phyloP scores from a whole-genome alignment of 768 basidiomycete species.

The Pisolithus orientalis region DNA sequence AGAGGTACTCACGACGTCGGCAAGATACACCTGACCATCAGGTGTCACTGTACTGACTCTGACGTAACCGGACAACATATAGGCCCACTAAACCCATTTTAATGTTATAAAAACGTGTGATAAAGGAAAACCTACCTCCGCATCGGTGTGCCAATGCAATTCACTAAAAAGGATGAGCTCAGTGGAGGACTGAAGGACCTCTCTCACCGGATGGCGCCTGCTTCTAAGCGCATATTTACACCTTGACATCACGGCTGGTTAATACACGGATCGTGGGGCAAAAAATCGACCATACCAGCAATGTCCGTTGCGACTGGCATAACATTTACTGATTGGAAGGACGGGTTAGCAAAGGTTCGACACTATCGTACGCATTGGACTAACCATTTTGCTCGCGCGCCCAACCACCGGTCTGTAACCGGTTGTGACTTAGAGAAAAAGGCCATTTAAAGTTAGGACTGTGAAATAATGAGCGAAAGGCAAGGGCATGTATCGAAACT shows the following conservation, averaged over 20 bases:
- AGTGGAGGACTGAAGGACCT: too few relatives aligned
- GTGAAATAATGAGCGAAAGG: neutral
- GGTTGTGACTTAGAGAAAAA: constrained; percentile 54
- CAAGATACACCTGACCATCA: constrained; percentile 46
- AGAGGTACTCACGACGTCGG: constrained; percentile 39
- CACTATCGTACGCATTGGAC: constrained; percentile 5
- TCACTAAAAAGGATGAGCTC: constrained; percentile 20
- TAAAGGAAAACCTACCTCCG: constrained; percentile 16
- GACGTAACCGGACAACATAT: constrained; percentile 42
- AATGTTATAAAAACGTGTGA: neutral
- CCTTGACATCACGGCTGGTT: neutral
- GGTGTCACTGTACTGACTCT: constrained; percentile 47
- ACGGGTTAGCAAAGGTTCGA: neutral
- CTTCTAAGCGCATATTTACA: constrained; percentile 37
- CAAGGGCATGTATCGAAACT: neutral
- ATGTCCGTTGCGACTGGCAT: constrained; percentile 36
- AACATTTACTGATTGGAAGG: constrained; percentile 23
- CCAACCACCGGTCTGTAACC: constrained; percentile 60
- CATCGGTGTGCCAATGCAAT: constrained; percentile 39
- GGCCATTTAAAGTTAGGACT: constrained; percentile 57
- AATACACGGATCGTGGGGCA: too few relatives aligned
- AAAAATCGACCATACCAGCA: constrained; percentile 17
- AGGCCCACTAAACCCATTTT: constrained; percentile 38
- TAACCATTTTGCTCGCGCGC: constrained; percentile 54
- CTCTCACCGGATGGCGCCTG: constrained; percentile 35